Conservation (phyloP, 108 stramenopile species). For the Mayamaea pseudoterrestris region DNA sequence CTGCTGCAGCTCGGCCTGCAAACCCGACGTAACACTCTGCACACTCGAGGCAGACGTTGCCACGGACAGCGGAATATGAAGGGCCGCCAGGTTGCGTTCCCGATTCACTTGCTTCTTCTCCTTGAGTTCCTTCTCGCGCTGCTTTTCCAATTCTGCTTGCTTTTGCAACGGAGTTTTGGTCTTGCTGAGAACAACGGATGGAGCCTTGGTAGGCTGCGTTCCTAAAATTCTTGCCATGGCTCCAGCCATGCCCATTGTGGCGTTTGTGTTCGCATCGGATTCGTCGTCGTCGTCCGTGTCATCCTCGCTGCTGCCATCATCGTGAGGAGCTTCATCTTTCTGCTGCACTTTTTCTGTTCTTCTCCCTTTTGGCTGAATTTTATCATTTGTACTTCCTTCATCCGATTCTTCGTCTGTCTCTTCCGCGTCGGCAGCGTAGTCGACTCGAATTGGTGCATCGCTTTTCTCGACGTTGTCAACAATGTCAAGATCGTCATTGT, state of each 20-base stretch:
- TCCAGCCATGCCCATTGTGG: constrained; percentile 71
- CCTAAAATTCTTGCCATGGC: constrained; percentile 82
- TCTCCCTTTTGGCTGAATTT: neutral
- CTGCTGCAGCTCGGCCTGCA: constrained; percentile 44
- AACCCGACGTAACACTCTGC: constrained; percentile 9
- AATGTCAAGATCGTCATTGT: constrained; percentile 8
- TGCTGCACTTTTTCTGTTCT: neutral
- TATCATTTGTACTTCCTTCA: constrained; percentile 13
- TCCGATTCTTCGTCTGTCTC: constrained; percentile 11
- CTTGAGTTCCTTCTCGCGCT: constrained; percentile 25
- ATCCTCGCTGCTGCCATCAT: constrained; percentile 8
- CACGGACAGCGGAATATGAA: constrained; percentile 58
- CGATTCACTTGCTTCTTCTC: constrained; percentile 49
- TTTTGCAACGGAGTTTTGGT: constrained; percentile 74
- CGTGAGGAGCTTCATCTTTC: constrained; percentile 14
- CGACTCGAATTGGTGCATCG: constrained; percentile 11
- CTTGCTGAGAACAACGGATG: constrained; percentile 45
- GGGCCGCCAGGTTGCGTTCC: constrained; percentile 49
- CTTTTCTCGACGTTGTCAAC: constrained; percentile 20
- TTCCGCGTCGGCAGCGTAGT: constrained; percentile 11
- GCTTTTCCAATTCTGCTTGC: constrained; percentile 50
- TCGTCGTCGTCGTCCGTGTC: constrained; percentile 9
- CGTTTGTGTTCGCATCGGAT: constrained; percentile 9
- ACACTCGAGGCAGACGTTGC: constrained; percentile 37
- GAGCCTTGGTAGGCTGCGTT: neutral